These are phyloP conservation scores for Holtermanniella nyarrowii DNA, from an alignment of 768 basidiomycete genomes.

Conservation along the genomic window DNA sequence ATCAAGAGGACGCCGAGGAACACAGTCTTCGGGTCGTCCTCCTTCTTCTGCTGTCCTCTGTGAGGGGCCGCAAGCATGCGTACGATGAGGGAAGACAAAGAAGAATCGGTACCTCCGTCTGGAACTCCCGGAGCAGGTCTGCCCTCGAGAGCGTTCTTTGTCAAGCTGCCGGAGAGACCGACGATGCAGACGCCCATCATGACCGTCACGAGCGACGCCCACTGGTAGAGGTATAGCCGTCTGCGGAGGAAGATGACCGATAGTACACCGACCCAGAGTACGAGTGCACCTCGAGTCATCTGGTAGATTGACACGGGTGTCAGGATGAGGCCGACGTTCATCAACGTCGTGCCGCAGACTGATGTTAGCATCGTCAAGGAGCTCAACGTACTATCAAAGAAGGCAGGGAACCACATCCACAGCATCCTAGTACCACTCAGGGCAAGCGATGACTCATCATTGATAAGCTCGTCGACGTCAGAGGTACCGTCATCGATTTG, in stretches of 20 bases:
- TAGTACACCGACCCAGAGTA: slow-evolving; percentile 84
- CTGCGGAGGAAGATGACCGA: slow-evolving; percentile 84
- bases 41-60: slow-evolving; percentile 6
- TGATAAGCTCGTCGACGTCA: background rate
- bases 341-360: slow-evolving; percentile 62
- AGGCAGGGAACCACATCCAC: slow-evolving; percentile 37
- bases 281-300: slow-evolving; percentile 74
- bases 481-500: background rate
- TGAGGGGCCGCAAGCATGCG: slow-evolving; percentile 30
- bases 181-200: slow-evolving; percentile 45
- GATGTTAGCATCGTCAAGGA: background rate
- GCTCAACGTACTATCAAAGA: slow-evolving; percentile 33
- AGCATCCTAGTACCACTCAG: slow-evolving; percentile 8
- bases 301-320: slow-evolving; percentile 97
- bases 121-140: background rate
- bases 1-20: slow-evolving; percentile 70
- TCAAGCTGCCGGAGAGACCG: slow-evolving; percentile 74
- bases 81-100: too few species aligned
- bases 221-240: slow-evolving; percentile 82
- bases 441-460: background rate
- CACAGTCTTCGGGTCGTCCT: slow-evolving; percentile 37
- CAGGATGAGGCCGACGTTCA: slow-evolving; percentile 92
- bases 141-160: slow-evolving; percentile 61
- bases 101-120: background rate
- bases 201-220: slow-evolving; percentile 80